Evolutionary conservation across 1,284 basidiomycete species (phyloP).

Genomic region (Coniferiporia weirii): DNA sequence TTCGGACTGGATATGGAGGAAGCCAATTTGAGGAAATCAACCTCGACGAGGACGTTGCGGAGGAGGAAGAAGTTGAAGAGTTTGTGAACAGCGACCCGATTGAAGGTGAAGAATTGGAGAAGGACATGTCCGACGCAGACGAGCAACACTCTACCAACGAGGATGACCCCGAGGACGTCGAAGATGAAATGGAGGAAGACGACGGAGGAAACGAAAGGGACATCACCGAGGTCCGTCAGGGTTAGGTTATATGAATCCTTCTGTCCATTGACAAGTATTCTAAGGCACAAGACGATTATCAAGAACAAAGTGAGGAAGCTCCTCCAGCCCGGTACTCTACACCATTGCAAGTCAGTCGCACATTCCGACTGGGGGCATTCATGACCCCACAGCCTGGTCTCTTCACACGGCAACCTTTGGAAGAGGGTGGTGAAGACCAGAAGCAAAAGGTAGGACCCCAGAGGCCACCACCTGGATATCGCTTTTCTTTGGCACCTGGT

Average conservation of each 20-base stretch:
- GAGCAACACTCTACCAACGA: not conserved
- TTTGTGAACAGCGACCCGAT: constrained; percentile 28
- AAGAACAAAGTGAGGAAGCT: constrained; percentile 16
- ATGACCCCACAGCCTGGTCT: constrained; percentile 35
- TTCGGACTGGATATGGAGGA: constrained; percentile 25
- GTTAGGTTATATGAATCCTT: not conserved
- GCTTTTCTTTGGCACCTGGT: constrained; percentile 10
- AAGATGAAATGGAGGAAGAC: constrained; percentile 10
- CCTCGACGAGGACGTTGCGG: constrained; percentile 24
- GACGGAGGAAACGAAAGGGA: constrained; percentile 14
- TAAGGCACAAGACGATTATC: constrained; percentile 3
- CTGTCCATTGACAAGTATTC: not conserved
- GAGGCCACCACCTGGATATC: constrained; percentile 16
- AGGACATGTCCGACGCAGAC: constrained; percentile 14
- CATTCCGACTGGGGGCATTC: constrained; percentile 35
- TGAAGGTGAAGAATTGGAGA: constrained; percentile 15
- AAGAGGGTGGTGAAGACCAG: not conserved
- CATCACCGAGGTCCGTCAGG: constrained; percentile 11
- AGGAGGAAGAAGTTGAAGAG: constrained; percentile 27
- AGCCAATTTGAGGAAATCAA: constrained; percentile 25
- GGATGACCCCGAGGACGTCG: constrained; percentile 12
- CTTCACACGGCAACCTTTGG: not conserved
- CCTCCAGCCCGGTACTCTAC: constrained; percentile 18
- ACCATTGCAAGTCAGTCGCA: constrained; percentile 15
- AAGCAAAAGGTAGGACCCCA: constrained; percentile 11